A percentile compares a stretch with the other conserved stretches of the same genome.
Evolutionary conservation across 2,329 filamentous ascomycete species (phyloP).

Genomic region (Calcarisporium arbuscula): DNA sequence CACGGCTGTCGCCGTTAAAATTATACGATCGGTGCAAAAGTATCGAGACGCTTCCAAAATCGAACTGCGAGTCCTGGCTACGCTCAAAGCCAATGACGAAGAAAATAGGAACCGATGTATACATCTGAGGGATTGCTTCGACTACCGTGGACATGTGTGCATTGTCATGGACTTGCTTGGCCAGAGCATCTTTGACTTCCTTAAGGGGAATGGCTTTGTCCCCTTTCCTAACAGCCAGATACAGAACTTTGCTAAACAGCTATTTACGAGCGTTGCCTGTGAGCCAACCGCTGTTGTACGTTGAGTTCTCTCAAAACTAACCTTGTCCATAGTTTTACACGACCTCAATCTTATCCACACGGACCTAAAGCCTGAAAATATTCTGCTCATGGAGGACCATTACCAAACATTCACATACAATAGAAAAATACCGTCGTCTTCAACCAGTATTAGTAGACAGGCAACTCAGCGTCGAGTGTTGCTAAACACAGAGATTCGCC

Average conservation of each 20-base stretch:
- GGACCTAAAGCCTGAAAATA: constrained; percentile 64
- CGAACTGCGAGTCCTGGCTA: constrained; percentile 84
- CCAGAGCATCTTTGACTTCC: constrained; percentile 94
- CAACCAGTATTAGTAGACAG: constrained; percentile 48
- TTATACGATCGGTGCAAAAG: constrained; percentile 94
- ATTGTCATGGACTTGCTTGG: constrained; percentile 69
- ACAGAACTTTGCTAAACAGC: constrained; percentile 86
- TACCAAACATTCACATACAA: constrained; percentile 67
- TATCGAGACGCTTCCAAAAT: constrained; percentile 93
- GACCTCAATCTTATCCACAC: constrained; percentile 96
- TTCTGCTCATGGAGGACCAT: constrained; percentile 55
- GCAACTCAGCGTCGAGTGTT: constrained; percentile 57
- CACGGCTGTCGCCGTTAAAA: constrained; percentile 84
- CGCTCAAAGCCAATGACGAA: constrained; percentile 80
- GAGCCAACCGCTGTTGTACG: constrained; percentile 39
- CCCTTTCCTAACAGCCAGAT: constrained; percentile 98
- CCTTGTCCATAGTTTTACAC: constrained; percentile 62
- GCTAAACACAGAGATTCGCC: constrained; percentile 59
- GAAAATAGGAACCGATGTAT: constrained; percentile 94
- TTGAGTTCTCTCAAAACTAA: too few species aligned
- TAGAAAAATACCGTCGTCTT: constrained; percentile 59
- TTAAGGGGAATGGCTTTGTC: constrained; percentile 89
- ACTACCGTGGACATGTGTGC: constrained; percentile 94
- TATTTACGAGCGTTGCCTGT: constrained; percentile 97
- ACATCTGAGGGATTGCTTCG: constrained; percentile 90